Percentiles rank a stretch among this genome's conserved stretches.
Conservation (phyloP, 2,329 filamentous ascomycete genomes). For the Curvularia spicifera region DNA sequence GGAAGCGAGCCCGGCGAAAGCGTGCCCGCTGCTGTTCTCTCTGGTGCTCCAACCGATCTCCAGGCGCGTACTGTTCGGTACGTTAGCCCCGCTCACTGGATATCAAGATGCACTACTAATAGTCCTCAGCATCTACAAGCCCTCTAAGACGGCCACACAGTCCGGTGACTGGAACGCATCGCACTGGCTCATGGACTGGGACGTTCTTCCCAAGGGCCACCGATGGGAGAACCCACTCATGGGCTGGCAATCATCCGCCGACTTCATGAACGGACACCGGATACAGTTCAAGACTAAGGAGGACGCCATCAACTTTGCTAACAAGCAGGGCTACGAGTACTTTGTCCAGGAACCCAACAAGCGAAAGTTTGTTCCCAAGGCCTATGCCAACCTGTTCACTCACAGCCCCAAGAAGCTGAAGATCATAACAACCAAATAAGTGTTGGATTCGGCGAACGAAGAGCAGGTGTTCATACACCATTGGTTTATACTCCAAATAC, state of each 20-base stretch:
- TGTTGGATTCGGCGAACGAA: constrained; percentile 3
- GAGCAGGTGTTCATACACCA: constrained; percentile 40
- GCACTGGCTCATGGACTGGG: constrained; percentile 99
- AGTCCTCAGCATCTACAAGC: constrained; percentile 81
- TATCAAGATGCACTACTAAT: constrained; percentile 13
- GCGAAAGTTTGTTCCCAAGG: constrained; percentile 85
- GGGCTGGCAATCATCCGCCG: constrained; percentile 96
- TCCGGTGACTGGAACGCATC: constrained; percentile 85
- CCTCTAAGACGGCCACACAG: constrained; percentile 93
- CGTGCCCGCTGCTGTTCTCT: constrained; percentile 83
- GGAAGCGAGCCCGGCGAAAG: constrained; percentile 80
- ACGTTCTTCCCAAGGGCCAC: constrained; percentile 88
- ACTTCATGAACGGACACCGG: constrained; percentile 93
- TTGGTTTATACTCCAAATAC: constrained; percentile 17
- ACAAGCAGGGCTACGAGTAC: constrained; percentile 99
- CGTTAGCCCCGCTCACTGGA: constrained; percentile 28
- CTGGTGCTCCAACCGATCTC: constrained; percentile 90
- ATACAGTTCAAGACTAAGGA: constrained; percentile 92
- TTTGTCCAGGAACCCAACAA: constrained; percentile 97
- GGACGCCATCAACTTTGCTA: constrained; percentile 90
- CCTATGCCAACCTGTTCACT: constrained; percentile 95
- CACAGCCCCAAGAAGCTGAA: constrained; percentile 88
- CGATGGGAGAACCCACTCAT: constrained; percentile 98
- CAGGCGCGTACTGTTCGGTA: constrained; percentile 95
- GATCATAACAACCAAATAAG: constrained; percentile 76